Percentiles rank a stretch among this genome's conserved stretches.
phyloP scores from a whole-genome alignment of 2,329 filamentous ascomycete species.

The Pyricularia grisea region DNA sequence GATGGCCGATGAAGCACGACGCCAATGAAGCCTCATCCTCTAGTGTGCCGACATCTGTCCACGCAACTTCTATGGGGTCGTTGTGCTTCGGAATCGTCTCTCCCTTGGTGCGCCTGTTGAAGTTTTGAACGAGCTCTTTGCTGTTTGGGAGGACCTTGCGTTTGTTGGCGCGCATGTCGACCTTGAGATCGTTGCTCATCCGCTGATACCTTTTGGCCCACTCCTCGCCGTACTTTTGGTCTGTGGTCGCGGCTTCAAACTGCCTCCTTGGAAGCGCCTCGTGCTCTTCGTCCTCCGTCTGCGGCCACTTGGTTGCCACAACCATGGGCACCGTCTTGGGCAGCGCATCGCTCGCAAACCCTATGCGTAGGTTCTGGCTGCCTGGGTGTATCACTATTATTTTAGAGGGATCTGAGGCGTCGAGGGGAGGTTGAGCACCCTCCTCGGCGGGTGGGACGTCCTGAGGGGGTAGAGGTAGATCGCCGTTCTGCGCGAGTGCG shows the following conservation, averaged over 20 bases:
- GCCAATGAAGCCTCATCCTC: constrained; percentile 53
- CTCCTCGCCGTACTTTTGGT: constrained; percentile 84
- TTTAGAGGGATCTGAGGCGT: constrained; percentile 69
- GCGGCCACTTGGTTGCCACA: constrained; percentile 67
- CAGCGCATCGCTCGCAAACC: constrained; percentile 88
- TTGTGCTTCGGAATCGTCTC: constrained; percentile 92
- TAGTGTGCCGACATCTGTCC: constrained; percentile 70
- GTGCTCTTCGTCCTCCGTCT: constrained; percentile 76
- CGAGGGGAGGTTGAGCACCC: constrained; percentile 41
- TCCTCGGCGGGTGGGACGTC: constrained; percentile 49
- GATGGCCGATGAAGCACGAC: constrained; percentile 67
- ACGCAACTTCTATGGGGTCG: constrained; percentile 86
- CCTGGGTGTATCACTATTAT: constrained; percentile 93
- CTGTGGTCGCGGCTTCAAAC: constrained; percentile 49
- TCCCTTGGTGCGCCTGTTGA: constrained; percentile 74
- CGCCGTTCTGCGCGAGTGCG: constrained; percentile 66
- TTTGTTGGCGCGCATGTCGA: constrained; percentile 88
- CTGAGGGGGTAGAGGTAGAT: constrained; percentile 50
- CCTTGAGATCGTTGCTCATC: constrained; percentile 79
- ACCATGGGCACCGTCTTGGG: constrained; percentile 93
- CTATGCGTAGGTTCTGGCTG: constrained; percentile 90
- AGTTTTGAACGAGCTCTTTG: constrained; percentile 90
- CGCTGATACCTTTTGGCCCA: constrained; percentile 65
- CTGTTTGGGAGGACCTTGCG: constrained; percentile 94
- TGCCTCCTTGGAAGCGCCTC: constrained; percentile 68